Evolutionary conservation across 1,139 yeast species (phyloP).

Genomic region (Protomyces lactucae-debilis): DNA sequence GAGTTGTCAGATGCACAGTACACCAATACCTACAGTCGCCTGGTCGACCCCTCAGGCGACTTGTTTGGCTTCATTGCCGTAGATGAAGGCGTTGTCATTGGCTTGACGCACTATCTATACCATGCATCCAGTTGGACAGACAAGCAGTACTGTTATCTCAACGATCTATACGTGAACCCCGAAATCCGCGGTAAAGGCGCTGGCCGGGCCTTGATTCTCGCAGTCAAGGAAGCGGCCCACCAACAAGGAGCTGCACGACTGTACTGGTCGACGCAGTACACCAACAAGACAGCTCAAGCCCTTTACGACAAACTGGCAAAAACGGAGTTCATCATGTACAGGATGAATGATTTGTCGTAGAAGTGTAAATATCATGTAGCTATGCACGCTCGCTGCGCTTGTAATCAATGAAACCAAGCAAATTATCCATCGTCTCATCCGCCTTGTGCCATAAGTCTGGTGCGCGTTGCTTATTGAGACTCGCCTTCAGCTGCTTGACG

Average conservation of each 20-base stretch:
- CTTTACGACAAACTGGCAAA: slow-evolving; percentile 15
- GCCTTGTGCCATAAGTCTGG: slow-evolving; percentile 57
- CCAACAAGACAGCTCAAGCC: slow-evolving; percentile 4
- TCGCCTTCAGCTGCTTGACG: slow-evolving; percentile 52
- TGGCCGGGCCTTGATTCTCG: slow-evolving; percentile 30
- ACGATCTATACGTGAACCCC: slow-evolving; percentile 33
- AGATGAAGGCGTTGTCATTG: slow-evolving; percentile 9
- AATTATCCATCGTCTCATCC: slow-evolving; percentile 62
- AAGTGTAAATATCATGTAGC: background rate
- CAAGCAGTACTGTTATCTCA: slow-evolving; percentile 32
- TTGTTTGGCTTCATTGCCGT: slow-evolving; percentile 2
- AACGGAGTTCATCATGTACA: slow-evolving; percentile 14
- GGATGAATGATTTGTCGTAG: background rate
- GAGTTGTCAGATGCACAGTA: slow-evolving; percentile 5
- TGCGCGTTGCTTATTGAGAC: slow-evolving; percentile 63
- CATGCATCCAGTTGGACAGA: slow-evolving; percentile 34
- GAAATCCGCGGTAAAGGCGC: slow-evolving; percentile 29
- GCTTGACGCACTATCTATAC: slow-evolving; percentile 33
- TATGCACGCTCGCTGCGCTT: slow-evolving; percentile 47
- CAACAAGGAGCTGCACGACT: background rate
- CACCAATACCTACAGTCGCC: slow-evolving; percentile 2
- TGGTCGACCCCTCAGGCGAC: slow-evolving; percentile 1
- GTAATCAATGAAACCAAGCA: slow-evolving; percentile 72
- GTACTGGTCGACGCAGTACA: slow-evolving; percentile 20
- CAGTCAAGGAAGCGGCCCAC: slow-evolving; percentile 1